A percentile compares a stretch with the other conserved stretches of the same genome.
Evolutionary conservation across 306 rosid genomes (phyloP).

Genomic region (Begonia peltatifolia): DNA sequence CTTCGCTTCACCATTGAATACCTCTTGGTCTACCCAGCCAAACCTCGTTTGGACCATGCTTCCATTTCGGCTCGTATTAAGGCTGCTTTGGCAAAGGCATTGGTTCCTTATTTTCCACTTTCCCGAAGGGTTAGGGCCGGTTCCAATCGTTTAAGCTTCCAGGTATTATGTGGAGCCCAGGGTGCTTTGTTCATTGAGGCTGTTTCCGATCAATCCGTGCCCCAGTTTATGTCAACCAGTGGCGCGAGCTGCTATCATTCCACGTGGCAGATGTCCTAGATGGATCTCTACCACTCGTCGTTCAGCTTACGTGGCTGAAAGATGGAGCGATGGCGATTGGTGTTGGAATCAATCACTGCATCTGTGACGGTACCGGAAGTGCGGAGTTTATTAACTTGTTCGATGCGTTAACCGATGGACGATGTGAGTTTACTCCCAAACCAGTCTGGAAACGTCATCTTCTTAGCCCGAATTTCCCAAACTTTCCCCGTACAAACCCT

Average conservation of each 20-base stretch:
- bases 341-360: constrained; percentile 59
- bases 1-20: constrained; percentile 82
- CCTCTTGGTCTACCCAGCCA: constrained; percentile 37
- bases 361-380: constrained; percentile 72
- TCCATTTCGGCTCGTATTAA: constrained; percentile 22
- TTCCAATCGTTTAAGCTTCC: constrained; percentile 26
- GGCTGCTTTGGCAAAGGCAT: constrained; percentile 43
- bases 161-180: constrained; percentile 55
- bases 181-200: constrained; percentile 72
- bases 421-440: constrained; percentile 14
- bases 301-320: constrained; percentile 75
- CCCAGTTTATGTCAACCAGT: constrained; percentile 33
- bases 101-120: constrained; percentile 54
- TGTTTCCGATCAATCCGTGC: constrained; percentile 21
- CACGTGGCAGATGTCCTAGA: constrained; percentile 57
- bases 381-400: constrained; percentile 55
- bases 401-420: constrained; percentile 30
- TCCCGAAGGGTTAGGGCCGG: constrained; percentile 48
- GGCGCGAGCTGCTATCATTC: constrained; percentile 53
- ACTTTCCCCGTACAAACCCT: not conserved
- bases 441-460: constrained; percentile 74
- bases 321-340: constrained; percentile 69
- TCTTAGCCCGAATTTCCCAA: constrained; percentile 10
- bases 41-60: constrained; percentile 15
- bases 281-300: constrained; percentile 55